Base-by-base conservation (phyloP, 2,329 filamentous ascomycete species). In the Penicillium sp. region DNA sequence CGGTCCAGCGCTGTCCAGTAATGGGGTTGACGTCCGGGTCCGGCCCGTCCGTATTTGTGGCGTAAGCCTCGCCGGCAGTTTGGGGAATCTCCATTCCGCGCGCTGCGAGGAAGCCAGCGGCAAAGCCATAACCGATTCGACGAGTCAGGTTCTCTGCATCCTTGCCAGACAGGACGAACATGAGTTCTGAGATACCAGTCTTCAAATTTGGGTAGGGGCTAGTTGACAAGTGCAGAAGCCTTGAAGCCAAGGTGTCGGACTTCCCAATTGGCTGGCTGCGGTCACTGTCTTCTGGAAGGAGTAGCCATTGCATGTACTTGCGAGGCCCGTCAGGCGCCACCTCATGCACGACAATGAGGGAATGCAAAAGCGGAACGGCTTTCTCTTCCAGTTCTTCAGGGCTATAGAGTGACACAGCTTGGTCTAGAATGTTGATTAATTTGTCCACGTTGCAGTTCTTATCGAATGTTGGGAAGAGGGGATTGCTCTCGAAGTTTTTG, bases 101-200 rank as follows among this genome's bases (percentile, higher is more conserved):
- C 59, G 89, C 88, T 76, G 92, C 88, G 14, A 99, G 78, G 69
- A 94, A 96, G 0, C 94, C 94, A 0, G 92, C 90, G 0, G 94
- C 94, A 67, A 90, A 96, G 0, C 94, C 94, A 69, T 96, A 99
- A 0, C 94, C 94, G 11, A 99, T 90, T 63, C 97, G 97, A 48
- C 90, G 83, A 0, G 97, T 89, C 67, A 97, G 94, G 26, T 81
- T 88, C 14, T 82, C 83, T 0, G 92, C 84, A 64, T 97, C 87
- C 64, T 87, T 89, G 60, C 88, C 88, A 0, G 92, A 96, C 24
- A 97, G 81, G 60, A 95, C 89, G 70, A 95, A 99, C 57, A 97
- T 83, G 21, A 99, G 80, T 26, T 87, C 82, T 0, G 89, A 90
- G 48, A 96, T 88, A 16, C 85, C 84, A 43, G 89, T 86, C 16